Conservation (phyloP, 2,329 filamentous ascomycete species). For the Didymella glomerata region DNA sequence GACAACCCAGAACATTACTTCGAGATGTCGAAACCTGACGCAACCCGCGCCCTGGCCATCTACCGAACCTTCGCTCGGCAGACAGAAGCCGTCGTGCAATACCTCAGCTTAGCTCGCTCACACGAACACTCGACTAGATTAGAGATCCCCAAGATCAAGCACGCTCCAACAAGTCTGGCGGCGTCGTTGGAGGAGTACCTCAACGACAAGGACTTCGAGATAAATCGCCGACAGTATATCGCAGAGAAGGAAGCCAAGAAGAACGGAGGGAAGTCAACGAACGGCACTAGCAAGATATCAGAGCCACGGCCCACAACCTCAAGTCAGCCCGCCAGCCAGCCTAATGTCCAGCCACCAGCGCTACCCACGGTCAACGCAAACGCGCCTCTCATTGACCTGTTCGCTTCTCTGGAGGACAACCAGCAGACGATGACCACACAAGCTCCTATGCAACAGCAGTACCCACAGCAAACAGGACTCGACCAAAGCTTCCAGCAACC, state of each 20-base stretch:
- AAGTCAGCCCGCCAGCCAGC: conserved; percentile 36
- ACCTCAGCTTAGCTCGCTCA: conserved; percentile 83
- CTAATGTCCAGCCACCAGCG: conserved; percentile 34
- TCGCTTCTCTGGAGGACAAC: conserved; percentile 47
- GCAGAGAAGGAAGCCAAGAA: conserved; percentile 82
- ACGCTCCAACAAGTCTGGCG: conserved; percentile 90
- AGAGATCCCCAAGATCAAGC: conserved; percentile 95
- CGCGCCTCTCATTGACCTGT: conserved; percentile 47
- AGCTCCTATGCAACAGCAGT: conserved; percentile 46
- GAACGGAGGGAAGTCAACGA: conserved; percentile 54
- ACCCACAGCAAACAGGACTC: conserved; percentile 41
- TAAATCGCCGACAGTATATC: conserved; percentile 89
- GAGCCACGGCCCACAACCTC: conserved; percentile 45
- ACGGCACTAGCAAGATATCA: conserved; percentile 48
- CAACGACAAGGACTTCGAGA: conserved; percentile 92
- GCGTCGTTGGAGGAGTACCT: conserved; percentile 93
- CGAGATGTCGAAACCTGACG: conserved; percentile 94
- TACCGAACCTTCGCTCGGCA: conserved; percentile 92
- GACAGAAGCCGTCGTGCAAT: conserved; percentile 91
- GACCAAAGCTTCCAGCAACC: conserved; percentile 32
- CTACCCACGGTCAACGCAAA: conserved; percentile 30
- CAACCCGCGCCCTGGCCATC: conserved; percentile 87
- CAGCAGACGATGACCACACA: conserved; percentile 48
- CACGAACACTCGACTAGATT: conserved; percentile 92
- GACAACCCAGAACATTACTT: conserved; percentile 83